Percentiles rank a stretch among this genome's conserved stretches.
Conservation (phyloP, 2,329 filamentous ascomycete genomes). For the Cladobotryum protrusum region DNA sequence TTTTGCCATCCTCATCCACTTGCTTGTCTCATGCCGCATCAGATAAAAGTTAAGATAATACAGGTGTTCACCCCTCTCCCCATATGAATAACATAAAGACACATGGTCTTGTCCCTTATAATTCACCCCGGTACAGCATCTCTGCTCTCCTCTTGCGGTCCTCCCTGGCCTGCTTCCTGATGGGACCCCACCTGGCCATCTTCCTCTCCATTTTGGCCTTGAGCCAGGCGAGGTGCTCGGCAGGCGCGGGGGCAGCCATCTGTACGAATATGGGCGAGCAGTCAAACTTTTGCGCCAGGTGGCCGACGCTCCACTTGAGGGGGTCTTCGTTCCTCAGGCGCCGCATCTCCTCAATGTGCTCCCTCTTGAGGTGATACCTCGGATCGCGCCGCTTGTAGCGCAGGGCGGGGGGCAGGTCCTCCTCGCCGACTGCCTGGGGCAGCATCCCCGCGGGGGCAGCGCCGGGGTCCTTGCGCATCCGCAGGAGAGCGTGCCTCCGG, state of each 20-base stretch:
- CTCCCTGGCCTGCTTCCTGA: constrained; percentile 46
- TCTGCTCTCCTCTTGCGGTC: constrained; percentile 48
- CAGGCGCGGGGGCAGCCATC: constrained; percentile 47
- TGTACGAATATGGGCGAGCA: constrained; percentile 53
- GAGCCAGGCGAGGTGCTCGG: constrained; percentile 42
- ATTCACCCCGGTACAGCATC: constrained; percentile 46
- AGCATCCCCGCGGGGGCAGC: constrained; percentile 14
- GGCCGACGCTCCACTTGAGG: constrained; percentile 46
- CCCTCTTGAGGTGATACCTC: constrained; percentile 46
- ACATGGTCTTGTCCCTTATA: constrained; percentile 31
- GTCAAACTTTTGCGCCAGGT: constrained; percentile 48
- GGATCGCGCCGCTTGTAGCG: constrained; percentile 30
- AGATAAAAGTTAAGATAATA: too few species aligned
- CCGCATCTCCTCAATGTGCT: constrained; percentile 56
- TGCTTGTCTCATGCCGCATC: too few species aligned
- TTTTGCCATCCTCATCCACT: not conserved
- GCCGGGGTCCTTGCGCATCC: constrained; percentile 32
- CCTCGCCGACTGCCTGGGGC: constrained; percentile 12
- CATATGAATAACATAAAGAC: not conserved
- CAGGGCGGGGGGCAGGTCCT: constrained; percentile 31
- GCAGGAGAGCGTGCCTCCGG: constrained; percentile 30
- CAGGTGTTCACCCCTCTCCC: too few species aligned
- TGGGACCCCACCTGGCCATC: constrained; percentile 52
- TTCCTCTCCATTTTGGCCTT: constrained; percentile 40
- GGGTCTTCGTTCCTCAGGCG: constrained; percentile 48